Base-by-base conservation (phyloP, 164 flowering plant species). In the Sextonia rubra region DNA sequence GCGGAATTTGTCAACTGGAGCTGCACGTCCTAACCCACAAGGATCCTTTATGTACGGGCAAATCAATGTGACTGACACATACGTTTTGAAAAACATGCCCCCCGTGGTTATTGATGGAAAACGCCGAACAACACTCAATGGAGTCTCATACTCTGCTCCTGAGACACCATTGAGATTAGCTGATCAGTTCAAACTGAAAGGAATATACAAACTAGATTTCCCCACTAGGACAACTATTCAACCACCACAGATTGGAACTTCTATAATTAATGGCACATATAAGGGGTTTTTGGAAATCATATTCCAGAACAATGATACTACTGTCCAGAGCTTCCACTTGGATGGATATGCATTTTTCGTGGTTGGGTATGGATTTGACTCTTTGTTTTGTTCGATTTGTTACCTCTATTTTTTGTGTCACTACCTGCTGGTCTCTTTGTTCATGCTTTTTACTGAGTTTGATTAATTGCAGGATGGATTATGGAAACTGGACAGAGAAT, bases 1-100 rank as follows among this genome's bases (percentile, higher is more conserved):
- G 83, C 87, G 89, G 93, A 96, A 96, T 78, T 90, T 89, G 44
- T 75, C 97, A 66, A 97, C 98, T 7, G 87, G 97, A 85, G 99
- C 93, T 75, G 98, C 99, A 65, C 98, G 99, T 4, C 97, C 99
- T 7, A 96, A 96, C 58, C 98, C 98, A 56, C 99, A 96, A 70
- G 99, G 99, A 4, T 93, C 99, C 5, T 96, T 96, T 65, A 83
- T 83, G 77, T 93, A 96, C 74, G 99, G 99, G 22, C 82, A 85
- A n/a, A 96, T 96, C 69, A 96, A 87, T 74, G 97, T 93, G 73
- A 96, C 98, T n/a, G 88, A 96, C 3, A 71, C 87, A 20, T 96
- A 86, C 78, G 82, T 96, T n/a, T 67, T 93, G 78, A 80, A 73
- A 75, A 93, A 88, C 78, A 83, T 77, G 74, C 90, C 97, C 25